A percentile compares a stretch with the other conserved stretches of the same genome.
Evolutionary conservation across 2,329 filamentous ascomycete species (phyloP).

Genomic region (Beauveria varroae): DNA sequence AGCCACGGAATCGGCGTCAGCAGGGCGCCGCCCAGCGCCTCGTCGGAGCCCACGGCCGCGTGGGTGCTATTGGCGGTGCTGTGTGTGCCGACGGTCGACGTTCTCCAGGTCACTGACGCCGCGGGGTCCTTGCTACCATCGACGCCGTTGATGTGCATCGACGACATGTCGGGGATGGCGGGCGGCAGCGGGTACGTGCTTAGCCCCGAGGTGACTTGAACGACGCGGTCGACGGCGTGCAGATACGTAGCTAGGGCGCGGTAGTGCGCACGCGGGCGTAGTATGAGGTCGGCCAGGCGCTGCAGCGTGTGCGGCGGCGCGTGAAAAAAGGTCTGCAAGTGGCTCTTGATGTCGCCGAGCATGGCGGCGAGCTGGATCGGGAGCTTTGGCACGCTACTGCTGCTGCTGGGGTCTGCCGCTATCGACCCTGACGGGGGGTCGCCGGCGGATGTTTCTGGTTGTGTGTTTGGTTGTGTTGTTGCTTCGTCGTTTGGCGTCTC

Average conservation of each 20-base stretch:
- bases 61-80: background rate
- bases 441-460: background rate
- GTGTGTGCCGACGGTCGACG: conserved; percentile 27
- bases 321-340: conserved; percentile 60
- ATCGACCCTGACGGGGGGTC: background rate
- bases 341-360: conserved; percentile 50
- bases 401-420: conserved; percentile 22
- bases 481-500: background rate
- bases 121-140: conserved; percentile 35
- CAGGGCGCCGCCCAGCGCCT: conserved; percentile 80
- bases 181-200: conserved; percentile 77
- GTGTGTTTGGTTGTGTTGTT: background rate
- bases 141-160: conserved; percentile 54
- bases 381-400: conserved; percentile 34
- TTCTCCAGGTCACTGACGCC: conserved; percentile 38
- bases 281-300: conserved; percentile 78
- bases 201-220: conserved; percentile 78
- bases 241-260: conserved; percentile 75
- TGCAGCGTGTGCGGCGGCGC: conserved; percentile 90
- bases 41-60: conserved; percentile 65
- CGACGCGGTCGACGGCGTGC: conserved; percentile 81
- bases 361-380: conserved; percentile 58
- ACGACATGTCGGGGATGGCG: conserved; percentile 50
- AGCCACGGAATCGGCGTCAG: conserved; percentile 95
- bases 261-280: conserved; percentile 72